Evolutionary conservation across 345 rosid genomes (phyloP), one percentile per base, ranked within the genome.

Genomic region (Hevea brasiliensis): DNA sequence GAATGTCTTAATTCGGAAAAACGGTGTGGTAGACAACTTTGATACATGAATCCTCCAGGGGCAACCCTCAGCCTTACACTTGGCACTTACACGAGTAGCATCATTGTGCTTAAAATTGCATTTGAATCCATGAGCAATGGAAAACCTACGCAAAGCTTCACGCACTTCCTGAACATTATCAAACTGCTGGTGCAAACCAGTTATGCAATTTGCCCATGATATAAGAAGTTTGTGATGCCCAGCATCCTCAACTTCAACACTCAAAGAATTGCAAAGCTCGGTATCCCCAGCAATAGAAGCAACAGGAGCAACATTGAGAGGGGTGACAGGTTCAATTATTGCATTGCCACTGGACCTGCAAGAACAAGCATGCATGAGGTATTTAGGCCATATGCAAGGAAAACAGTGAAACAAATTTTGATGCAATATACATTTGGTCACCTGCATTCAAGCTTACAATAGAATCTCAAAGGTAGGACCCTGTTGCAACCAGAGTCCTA

Each of bases 171-270:
- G 45, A 26, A 77, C 81, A 29, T 67, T 67, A 21, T 67, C 61
- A 62, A 77, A 77, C 77, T 72, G 81, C 77, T 77, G 81, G 65
- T 72, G 81, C 42, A 77, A 72, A 20, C 81, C 81, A n/a, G 81
- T 77, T 54, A 77, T 72, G 65, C 76, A 72, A 50, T 77, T 77
- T 55, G 57, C 73, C 81, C 81, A 77, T 37, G 64, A 69, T 72
- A 67, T 75, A 35, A 71, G 62, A 70, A 81, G 77, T 57, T 82
- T 78, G 63, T 63, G 77, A 72, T 76, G 80, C 18, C 65, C 64
- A 53, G 15, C 14, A 35, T 47, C 60, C 32, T 7, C 67, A 18
- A 48, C 24, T 14, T 45, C 60, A 29, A 2, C 10, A 20, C 3
- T 2, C 59, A 3, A 0, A 6, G 58, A 17, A 23, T 27, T 44